Conservation (phyloP, 257 asterid genomes). For the Nicotiana undulata region DNA sequence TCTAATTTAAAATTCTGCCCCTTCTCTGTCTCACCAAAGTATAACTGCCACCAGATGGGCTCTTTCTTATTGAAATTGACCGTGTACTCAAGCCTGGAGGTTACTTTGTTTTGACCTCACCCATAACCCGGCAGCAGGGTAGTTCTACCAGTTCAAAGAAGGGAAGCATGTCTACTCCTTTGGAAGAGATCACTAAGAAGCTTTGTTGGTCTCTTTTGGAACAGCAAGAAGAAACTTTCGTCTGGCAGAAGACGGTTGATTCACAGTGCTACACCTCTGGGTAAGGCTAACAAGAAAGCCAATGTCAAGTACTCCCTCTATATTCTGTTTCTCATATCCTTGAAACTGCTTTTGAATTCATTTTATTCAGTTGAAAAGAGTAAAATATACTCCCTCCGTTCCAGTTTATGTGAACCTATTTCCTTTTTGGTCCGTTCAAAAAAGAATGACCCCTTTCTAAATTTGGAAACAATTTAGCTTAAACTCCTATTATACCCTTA, state of each 20-base stretch:
- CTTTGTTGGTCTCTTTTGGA: slow-evolving; percentile 77
- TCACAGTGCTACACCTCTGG: slow-evolving; percentile 59
- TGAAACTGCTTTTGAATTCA: not conserved
- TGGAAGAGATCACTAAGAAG: slow-evolving; percentile 56
- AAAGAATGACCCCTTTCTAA: too few relatives aligned
- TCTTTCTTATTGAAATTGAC: slow-evolving; percentile 81
- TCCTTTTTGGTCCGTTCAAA: too few relatives aligned
- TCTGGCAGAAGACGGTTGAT: slow-evolving; percentile 89
- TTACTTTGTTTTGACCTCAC: slow-evolving; percentile 79
- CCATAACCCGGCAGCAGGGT: slow-evolving; percentile 51
- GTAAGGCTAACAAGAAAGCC: slow-evolving; percentile 33
- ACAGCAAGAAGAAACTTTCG: slow-evolving; percentile 72
- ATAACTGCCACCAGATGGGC: slow-evolving; percentile 35
- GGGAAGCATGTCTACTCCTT: slow-evolving; percentile 46
- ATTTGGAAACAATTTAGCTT: too few relatives aligned
- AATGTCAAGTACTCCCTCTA: not conserved
- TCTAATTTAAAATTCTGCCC: not conserved
- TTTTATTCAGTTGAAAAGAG: not conserved
- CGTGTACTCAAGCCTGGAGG: slow-evolving; percentile 97
- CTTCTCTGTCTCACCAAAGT: not conserved
- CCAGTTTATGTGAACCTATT: too few relatives aligned
- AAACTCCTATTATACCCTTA: too few relatives aligned
- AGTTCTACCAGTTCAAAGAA: slow-evolving; percentile 31
- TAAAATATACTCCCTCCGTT: too few relatives aligned
- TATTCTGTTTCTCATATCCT: not conserved